Evolutionary conservation across 2,329 filamentous ascomycete genomes (phyloP).

Genomic region (Exophiala spinifera): DNA sequence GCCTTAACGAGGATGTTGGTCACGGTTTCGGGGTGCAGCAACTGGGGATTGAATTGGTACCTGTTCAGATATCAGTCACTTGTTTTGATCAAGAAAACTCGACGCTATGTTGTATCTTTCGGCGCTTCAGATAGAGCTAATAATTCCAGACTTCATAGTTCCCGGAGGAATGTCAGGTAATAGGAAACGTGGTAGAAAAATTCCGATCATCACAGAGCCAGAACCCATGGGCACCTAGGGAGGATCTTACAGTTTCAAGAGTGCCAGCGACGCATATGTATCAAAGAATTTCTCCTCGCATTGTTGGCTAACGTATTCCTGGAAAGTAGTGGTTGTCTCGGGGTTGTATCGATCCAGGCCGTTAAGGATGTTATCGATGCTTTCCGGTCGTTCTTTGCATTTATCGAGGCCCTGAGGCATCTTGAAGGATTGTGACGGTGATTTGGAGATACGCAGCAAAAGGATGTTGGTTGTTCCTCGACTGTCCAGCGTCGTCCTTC

Average conservation of each 20-base stretch:
- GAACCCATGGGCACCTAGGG: neutral
- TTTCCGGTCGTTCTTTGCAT: conserved; percentile 84
- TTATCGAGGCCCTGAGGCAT: conserved; percentile 66
- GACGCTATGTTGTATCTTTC: neutral
- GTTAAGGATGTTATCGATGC: conserved; percentile 91
- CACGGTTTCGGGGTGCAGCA: conserved; percentile 92
- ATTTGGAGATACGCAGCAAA: neutral
- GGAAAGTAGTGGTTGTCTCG: conserved; percentile 87
- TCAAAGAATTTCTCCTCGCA: conserved; percentile 94
- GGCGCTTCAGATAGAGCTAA: conserved; percentile 70
- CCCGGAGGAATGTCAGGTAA: conserved; percentile 72
- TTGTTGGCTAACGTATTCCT: conserved; percentile 90
- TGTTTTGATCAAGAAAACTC: neutral
- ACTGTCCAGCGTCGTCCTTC: neutral
- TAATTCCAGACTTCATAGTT: conserved; percentile 64
- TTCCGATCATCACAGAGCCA: conserved; percentile 67
- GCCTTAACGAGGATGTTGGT: conserved; percentile 99
- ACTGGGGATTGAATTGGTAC: conserved; percentile 99
- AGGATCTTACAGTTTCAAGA: conserved; percentile 84
- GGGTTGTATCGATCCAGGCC: conserved; percentile 98
- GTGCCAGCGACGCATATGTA: conserved; percentile 91
- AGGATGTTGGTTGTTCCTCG: neutral
- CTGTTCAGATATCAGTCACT: conserved; percentile 47
- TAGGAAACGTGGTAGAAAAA: conserved; percentile 85
- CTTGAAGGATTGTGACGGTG: conserved; percentile 3